These are phyloP conservation scores for Styphnolobium japonicum DNA, from an alignment of 306 rosid genomes.

Conservation along the genomic window DNA sequence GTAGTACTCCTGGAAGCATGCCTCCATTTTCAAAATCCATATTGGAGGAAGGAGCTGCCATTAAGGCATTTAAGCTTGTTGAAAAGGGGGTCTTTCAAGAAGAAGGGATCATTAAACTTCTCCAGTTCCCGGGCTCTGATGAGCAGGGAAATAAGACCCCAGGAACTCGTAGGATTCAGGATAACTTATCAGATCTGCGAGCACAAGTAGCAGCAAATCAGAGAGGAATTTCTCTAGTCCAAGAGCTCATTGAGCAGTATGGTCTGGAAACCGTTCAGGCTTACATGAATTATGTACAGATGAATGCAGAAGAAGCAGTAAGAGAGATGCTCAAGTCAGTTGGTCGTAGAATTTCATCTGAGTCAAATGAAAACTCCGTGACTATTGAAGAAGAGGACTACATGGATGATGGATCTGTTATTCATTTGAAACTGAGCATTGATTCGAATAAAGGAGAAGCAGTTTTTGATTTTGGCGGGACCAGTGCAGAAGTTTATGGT, in stretches of 20 bases:
- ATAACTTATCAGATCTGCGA: conserved; percentile 87
- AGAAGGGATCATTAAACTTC: conserved; percentile 71
- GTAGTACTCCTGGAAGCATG: conserved; percentile 96
- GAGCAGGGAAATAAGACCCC: conserved; percentile 51
- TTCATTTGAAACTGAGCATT: conserved; percentile 81
- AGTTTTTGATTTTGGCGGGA: conserved; percentile 68
- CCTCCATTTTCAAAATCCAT: conserved; percentile 91
- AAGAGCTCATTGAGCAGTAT: conserved; percentile 83
- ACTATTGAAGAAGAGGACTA: conserved; percentile 84
- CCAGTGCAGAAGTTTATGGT: conserved; percentile 89
- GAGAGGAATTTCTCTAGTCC: conserved; percentile 78
- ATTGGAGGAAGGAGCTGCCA: conserved; percentile 92
- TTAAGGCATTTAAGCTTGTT: conserved; percentile 89
- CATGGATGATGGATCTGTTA: conserved; percentile 95
- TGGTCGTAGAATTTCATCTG: conserved; percentile 55
- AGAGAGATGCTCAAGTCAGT: conserved; percentile 89
- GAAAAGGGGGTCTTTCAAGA: conserved; percentile 82
- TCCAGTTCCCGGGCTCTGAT: conserved; percentile 58
- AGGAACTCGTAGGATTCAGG: conserved; percentile 85
- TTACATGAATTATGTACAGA: conserved; percentile 87
- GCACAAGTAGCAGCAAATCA: conserved; percentile 97
- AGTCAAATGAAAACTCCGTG: conserved; percentile 37
- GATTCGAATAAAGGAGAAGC: conserved; percentile 85
- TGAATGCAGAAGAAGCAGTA: conserved; percentile 91
- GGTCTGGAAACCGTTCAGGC: conserved; percentile 86